A percentile compares a stretch with the other conserved stretches of the same genome.
These are phyloP conservation scores for Candida ovalis DNA, from an alignment of 805 yeast genomes.

Conservation along the genomic window DNA sequence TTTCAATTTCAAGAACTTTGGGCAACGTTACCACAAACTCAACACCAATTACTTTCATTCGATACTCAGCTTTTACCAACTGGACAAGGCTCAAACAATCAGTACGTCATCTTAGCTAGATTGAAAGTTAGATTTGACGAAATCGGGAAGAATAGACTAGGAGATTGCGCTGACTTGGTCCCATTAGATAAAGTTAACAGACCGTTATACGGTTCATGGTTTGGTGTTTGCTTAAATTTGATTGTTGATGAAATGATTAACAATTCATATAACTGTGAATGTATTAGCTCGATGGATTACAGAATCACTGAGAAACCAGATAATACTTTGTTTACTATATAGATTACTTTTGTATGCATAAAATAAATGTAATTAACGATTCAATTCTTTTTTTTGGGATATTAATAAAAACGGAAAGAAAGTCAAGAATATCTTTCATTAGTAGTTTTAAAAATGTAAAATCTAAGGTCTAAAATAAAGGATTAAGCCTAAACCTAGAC, in stretches of 20 bases:
- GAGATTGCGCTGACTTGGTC: slow-evolving; percentile 57
- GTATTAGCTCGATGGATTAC: slow-evolving; percentile 60
- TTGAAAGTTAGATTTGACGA: slow-evolving; percentile 74
- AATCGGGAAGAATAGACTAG: slow-evolving; percentile 61
- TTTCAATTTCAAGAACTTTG: slow-evolving; percentile 54
- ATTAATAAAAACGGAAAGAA: neutral
- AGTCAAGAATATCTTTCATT: neutral
- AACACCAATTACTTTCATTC: slow-evolving; percentile 58
- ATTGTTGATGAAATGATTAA: slow-evolving; percentile 52
- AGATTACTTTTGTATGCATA: neutral
- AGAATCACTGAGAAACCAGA: slow-evolving; percentile 62
- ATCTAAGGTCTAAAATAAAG: slow-evolving; percentile 16
- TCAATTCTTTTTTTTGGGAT: neutral
- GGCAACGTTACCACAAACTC: slow-evolving; percentile 53
- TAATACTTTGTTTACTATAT: slow-evolving; percentile 34
- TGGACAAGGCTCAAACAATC: slow-evolving; percentile 16
- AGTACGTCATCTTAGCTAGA: slow-evolving; percentile 39
- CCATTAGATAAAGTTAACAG: slow-evolving; percentile 32
- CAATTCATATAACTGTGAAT: slow-evolving; percentile 36
- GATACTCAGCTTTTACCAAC: slow-evolving; percentile 64
- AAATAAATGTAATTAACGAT: neutral
- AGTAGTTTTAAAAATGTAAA: neutral
- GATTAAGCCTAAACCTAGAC: slow-evolving; percentile 13
- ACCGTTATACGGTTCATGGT: slow-evolving; percentile 65
- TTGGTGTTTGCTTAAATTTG: slow-evolving; percentile 58